phyloP scores from a whole-genome alignment of 495 filamentous ascomycete genomes.

The Aspergillus funiculosus region DNA sequence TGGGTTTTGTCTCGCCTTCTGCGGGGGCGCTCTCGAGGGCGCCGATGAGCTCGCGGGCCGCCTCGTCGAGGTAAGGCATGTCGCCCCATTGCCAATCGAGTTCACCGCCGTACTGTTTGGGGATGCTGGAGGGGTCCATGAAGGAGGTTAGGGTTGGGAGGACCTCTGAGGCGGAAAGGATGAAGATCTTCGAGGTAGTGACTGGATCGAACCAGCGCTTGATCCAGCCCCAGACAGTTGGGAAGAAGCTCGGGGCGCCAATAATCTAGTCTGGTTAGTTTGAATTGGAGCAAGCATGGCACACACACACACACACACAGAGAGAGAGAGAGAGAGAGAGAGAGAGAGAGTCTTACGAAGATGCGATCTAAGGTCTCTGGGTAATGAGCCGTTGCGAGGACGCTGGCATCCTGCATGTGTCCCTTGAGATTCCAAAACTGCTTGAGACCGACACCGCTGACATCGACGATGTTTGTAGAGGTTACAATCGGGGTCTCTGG shows the following conservation, averaged over 20 bases:
- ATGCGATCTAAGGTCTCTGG: constrained; percentile 85
- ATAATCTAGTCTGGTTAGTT: constrained; percentile 69
- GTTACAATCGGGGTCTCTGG: constrained; percentile 75
- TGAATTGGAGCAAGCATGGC: no score
- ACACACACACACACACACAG: no score
- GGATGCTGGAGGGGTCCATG: constrained; percentile 75
- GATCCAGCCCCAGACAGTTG: constrained; percentile 91
- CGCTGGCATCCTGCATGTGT: constrained; percentile 86
- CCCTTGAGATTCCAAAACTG: constrained; percentile 89
- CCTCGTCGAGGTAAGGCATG: constrained; percentile 62
- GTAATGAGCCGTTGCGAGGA: constrained; percentile 84
- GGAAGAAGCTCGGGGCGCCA: constrained; percentile 84
- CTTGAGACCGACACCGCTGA: constrained; percentile 74
- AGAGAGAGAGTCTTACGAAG: constrained; percentile 50
- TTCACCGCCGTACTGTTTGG: constrained; percentile 76
- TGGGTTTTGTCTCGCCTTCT: constrained; percentile 27
- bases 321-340: not conserved
- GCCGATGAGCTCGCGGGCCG: constrained; percentile 43
- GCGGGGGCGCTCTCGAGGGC: constrained; percentile 27
- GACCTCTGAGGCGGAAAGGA: constrained; percentile 64
- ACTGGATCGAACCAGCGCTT: constrained; percentile 94
- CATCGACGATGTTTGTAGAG: constrained; percentile 84
- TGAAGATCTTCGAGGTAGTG: constrained; percentile 90
- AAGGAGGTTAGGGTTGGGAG: constrained; percentile 67
- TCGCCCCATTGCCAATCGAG: constrained; percentile 75